Conservation (phyloP, 1,284 basidiomycete species). For the Baeospora myosura region DNA sequence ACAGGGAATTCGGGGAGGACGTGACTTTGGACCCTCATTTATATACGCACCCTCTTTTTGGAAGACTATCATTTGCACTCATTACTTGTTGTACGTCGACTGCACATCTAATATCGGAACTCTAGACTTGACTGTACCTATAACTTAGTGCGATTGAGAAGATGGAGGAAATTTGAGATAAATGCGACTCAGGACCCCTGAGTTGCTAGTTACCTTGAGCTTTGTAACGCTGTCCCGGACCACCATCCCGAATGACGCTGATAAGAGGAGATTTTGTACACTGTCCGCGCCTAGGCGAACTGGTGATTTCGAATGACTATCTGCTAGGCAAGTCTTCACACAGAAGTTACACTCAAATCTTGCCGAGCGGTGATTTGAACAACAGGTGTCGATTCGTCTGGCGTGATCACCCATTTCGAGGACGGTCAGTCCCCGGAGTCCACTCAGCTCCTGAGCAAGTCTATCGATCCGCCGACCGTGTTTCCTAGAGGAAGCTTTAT, state of each 20-base stretch:
- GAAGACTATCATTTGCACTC: not conserved
- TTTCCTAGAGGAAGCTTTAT: slow-evolving; percentile 57
- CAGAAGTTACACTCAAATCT: not conserved
- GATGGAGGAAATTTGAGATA: no score
- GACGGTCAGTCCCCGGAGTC: slow-evolving; percentile 30
- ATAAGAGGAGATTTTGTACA: slow-evolving; percentile 53
- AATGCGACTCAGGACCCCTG: no score
- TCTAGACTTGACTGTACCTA: no score
- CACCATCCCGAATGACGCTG: slow-evolving; percentile 6
- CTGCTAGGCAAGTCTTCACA: slow-evolving; percentile 41
- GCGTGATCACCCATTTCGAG: slow-evolving; percentile 48
- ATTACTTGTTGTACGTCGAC: no score
- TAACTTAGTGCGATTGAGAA: no score
- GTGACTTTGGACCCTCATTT: not conserved
- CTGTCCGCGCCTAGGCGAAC: slow-evolving; percentile 37
- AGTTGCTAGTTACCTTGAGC: no score
- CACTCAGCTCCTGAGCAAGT: slow-evolving; percentile 18
- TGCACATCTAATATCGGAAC: no score
- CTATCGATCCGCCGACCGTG: slow-evolving; percentile 19
- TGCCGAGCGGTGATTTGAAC: slow-evolving; percentile 5
- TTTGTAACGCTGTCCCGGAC: no score
- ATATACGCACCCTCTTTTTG: not conserved
- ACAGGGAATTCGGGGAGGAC: not conserved
- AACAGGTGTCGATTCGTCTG: slow-evolving; percentile 44
- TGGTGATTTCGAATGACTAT: slow-evolving; percentile 52